phyloP scores from a whole-genome alignment of 306 rosid species.

The Fragaria vesca region DNA sequence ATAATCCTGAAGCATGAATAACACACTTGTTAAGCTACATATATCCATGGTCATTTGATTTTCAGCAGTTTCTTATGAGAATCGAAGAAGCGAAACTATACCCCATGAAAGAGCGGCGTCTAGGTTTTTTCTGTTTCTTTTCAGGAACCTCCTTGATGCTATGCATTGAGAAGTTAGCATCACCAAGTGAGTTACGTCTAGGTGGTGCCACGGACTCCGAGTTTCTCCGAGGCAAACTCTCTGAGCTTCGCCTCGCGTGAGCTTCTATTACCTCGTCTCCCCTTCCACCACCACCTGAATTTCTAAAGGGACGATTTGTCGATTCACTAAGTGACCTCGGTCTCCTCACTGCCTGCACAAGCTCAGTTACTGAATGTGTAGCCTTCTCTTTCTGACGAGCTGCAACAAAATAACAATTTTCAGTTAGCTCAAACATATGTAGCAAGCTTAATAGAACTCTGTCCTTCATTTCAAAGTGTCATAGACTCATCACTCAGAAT shows the following conservation, averaged over 20 bases:
- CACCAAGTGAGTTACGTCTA: constrained; percentile 46
- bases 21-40: background rate
- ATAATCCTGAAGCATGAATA: constrained; percentile 44
- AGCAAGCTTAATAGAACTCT: background rate
- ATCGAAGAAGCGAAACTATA: constrained; percentile 26
- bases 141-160: constrained; percentile 71
- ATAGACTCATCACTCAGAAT: background rate
- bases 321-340: constrained; percentile 91
- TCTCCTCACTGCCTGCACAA: constrained; percentile 72
- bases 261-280: constrained; percentile 33
- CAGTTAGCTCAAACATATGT: constrained; percentile 18
- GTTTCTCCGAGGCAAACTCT: constrained; percentile 41
- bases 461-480: background rate
- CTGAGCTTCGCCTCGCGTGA: constrained; percentile 51
- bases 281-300: constrained; percentile 44
- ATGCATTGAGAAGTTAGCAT: constrained; percentile 50
- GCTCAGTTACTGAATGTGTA: constrained; percentile 60
- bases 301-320: constrained; percentile 53
- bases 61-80: background rate
- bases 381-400: constrained; percentile 95
- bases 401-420: constrained; percentile 36
- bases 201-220: constrained; percentile 59
- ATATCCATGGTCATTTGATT: background rate
- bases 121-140: constrained; percentile 53
- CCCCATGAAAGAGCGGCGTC: constrained; percentile 86